Base-by-base conservation (phyloP, 441 rosid species). In the Theobroma grandiflorum region DNA sequence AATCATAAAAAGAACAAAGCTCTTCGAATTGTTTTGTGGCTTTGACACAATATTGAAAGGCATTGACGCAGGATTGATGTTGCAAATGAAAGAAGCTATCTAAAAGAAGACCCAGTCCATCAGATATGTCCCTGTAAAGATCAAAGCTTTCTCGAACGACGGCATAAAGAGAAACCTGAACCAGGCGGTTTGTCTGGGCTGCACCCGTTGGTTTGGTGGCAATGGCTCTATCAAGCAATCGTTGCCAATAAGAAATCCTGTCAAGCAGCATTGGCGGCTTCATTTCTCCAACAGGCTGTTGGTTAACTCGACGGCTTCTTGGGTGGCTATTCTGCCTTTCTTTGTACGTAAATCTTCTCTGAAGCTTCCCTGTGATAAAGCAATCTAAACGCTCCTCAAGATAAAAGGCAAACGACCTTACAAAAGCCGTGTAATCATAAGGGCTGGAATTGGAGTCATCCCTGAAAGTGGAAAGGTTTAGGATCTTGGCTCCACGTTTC, bases 311-410 rank as follows among this genome's bases (percentile, higher is more conserved):
- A 75, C 79, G 31, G 37, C 55, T 53, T 43, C 75, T 67, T 1
- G 73, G 65, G 68, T 72, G 81, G 77, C 63, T 80, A 31, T 57
- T 80, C n/a, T 75, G 65, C 5, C 64, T 83, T 0, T 81, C 83
- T 18, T 83, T 85, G 64, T 74, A 81, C 0, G 88, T 82, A 64
- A 75, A 87, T 50, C 91, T 86, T 65, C 86, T 83, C 38, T 88
- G 95, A 59, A 94, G 89, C 81, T 94, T 93, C 4, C 96, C 98
- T 64, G 87, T 83, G 16, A 96, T 78, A 76, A 91, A 87, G 62
- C 98, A 94, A 63, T 94, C 98, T 37, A 96, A 82, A 0, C 96
- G 88, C 43, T 93, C 98, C 15, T 93, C 95, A 8, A 96, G 93
- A 69, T 93, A 96, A 0, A 90, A 75, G 4, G 97, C 95, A 78